Evolutionary conservation across 176 grass and related monocot species (phyloP).

Genomic region (Rhynchospora tenuis): DNA sequence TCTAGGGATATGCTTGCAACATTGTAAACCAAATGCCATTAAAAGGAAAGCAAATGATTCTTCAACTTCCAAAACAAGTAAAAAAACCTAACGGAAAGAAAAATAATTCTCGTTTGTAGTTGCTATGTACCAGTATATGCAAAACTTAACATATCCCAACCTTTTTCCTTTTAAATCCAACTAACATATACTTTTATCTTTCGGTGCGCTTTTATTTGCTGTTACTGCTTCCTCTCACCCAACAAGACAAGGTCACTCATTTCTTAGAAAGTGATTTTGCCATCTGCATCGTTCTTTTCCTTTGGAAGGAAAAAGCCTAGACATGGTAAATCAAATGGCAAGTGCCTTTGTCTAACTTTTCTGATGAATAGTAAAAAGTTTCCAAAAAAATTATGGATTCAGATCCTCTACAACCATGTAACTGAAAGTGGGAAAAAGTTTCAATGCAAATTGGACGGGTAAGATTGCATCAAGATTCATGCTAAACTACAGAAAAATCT

Average conservation of each 20-base stretch:
- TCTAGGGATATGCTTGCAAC: neutral
- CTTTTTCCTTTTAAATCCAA: neutral
- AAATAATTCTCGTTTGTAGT: neutral
- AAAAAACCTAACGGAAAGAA: neutral
- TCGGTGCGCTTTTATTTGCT: neutral
- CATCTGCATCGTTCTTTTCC: neutral
- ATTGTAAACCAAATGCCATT: neutral
- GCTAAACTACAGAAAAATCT: too few relatives aligned
- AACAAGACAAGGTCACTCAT: conserved; percentile 3
- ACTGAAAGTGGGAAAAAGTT: too few relatives aligned
- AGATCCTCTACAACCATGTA: too few relatives aligned
- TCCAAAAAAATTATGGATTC: too few relatives aligned
- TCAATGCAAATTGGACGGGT: too few relatives aligned
- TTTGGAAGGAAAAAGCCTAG: neutral
- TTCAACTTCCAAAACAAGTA: neutral
- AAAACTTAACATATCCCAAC: neutral
- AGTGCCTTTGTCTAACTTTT: neutral
- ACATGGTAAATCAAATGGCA: neutral
- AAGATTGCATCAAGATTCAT: too few relatives aligned
- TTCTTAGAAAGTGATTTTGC: neutral
- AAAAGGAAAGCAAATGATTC: neutral
- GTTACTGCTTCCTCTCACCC: neutral
- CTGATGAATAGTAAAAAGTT: too few relatives aligned
- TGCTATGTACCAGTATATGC: neutral
- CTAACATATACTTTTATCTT: neutral